Evolutionary conservation across 2,329 filamentous ascomycete genomes (phyloP), one percentile per base, ranked within the genome.

Genomic region (Verticillium tricorpus): DNA sequence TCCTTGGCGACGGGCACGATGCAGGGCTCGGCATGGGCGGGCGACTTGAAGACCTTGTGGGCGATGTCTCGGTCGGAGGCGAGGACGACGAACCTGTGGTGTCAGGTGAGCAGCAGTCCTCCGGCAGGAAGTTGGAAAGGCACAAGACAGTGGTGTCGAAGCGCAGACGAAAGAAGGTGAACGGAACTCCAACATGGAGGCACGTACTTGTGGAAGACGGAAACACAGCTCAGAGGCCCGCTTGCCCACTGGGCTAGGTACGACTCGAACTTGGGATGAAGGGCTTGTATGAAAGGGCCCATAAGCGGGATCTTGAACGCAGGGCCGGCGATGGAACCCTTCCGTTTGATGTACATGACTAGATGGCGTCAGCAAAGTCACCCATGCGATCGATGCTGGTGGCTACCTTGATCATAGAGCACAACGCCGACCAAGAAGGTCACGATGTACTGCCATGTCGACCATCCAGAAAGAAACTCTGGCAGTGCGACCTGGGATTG

Each of bases 21-120:
- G 72, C 90, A 93, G 39, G 91, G 91, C 70, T 92, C 90, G 71
- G 89, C 86, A 67, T 87, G 92, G 31, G 77, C 72, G 5, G 90
- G 90, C 6, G 89, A 92, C 73, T 93, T 93, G 83, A 93, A 91
- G 66, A 92, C 88, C 71, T 92, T 93, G 72, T 89, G 89, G 56
- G 90, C 89, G 72, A 93, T 85, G 74, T 93, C 90, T 68, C 90
- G 87, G 59, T 89, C 89, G 9, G 89, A 90, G 32, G 87, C 89
- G 65, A 93, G 88, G 58, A 93, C 89, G 63, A 93, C 90, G 74
- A 93, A 93, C 70, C 89, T 91, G 66, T 2, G 1, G 2, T 19
- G 57, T 28, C 28, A 45, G n/a, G 5, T 28, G 3, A 31, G 39
- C 50, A 2, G 62, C 64, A 57, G 62, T 65, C 12, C n/a, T 59